A percentile compares a stretch with the other conserved stretches of the same genome.
These are phyloP conservation scores for Plantago ovata DNA, from an alignment of 257 asterid species.

Conservation along the genomic window DNA sequence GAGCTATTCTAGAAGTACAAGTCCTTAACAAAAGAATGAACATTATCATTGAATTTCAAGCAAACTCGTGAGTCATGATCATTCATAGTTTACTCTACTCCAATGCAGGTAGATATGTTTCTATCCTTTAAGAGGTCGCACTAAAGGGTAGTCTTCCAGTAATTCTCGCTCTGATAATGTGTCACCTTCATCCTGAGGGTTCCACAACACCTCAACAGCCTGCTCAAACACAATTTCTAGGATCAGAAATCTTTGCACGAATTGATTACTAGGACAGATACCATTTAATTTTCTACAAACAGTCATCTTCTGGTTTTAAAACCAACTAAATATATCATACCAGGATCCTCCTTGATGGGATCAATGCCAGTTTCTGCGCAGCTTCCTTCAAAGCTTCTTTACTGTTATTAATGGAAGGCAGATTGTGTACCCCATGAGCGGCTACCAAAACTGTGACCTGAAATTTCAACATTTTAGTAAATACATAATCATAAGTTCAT, in stretches of 20 bases:
- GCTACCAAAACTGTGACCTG: slow-evolving; percentile 93
- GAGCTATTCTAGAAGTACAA: too few species aligned
- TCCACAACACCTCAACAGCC: slow-evolving; percentile 98
- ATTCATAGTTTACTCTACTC: too few species aligned
- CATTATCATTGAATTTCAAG: too few species aligned
- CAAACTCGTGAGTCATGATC: too few species aligned
- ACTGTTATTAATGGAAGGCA: slow-evolving; percentile 69
- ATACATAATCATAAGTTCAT: background rate
- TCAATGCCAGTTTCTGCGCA: slow-evolving; percentile 76
- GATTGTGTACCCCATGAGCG: slow-evolving; percentile 73
- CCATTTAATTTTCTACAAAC: too few species aligned
- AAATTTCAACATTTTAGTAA: background rate
- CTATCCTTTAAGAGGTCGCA: slow-evolving; percentile 82
- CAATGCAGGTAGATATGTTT: too few species aligned
- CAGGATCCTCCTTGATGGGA: slow-evolving; percentile 75
- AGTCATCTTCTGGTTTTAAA: too few species aligned
- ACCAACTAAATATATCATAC: slow-evolving; percentile 28
- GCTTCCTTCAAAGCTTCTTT: slow-evolving; percentile 80
- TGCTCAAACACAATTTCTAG: slow-evolving; percentile 22
- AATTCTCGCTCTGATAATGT: slow-evolving; percentile 78
- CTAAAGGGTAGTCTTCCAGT: slow-evolving; percentile 76
- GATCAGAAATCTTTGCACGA: slow-evolving; percentile 11
- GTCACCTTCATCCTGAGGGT: slow-evolving; percentile 87
- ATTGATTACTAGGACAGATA: background rate
- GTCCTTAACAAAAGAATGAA: too few species aligned